Percentiles rank a stretch among this genome's conserved stretches.
Conservation (phyloP, 257 asterid species). For the Forsythia viridissima region DNA sequence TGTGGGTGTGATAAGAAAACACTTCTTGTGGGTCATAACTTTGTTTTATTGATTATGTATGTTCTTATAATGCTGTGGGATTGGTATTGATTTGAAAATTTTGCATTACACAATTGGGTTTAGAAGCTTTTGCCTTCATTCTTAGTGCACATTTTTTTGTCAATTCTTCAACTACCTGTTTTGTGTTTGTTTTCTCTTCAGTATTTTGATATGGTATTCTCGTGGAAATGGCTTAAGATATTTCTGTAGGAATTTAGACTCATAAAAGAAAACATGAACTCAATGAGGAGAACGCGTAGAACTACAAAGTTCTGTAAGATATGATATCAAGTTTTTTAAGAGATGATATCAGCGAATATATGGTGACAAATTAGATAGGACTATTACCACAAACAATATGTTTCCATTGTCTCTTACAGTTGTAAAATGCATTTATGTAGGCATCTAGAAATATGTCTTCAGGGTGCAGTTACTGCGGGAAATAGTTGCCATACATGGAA, state of each 20-base stretch:
- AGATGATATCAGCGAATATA: constrained; percentile 91
- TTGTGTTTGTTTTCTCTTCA: neutral
- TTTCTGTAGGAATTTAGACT: constrained; percentile 85
- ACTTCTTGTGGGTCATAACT: too few species aligned
- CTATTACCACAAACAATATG: constrained; percentile 9
- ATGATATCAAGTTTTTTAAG: too few species aligned
- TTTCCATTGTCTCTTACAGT: constrained; percentile 23
- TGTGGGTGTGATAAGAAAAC: too few species aligned
- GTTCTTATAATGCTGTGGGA: too few species aligned
- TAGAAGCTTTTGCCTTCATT: neutral
- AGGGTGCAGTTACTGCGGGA: constrained; percentile 75
- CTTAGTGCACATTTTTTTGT: constrained; percentile 11
- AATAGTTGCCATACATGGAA: constrained; percentile 97
- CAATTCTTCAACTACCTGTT: constrained; percentile 10
- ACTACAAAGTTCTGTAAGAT: constrained; percentile 91
- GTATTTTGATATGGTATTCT: constrained; percentile 8
- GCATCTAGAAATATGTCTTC: constrained; percentile 96
- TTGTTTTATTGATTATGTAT: too few species aligned
- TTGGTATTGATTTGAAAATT: too few species aligned
- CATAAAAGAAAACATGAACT: constrained; percentile 86
- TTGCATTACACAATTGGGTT: neutral
- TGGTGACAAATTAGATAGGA: constrained; percentile 49
- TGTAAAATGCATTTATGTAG: constrained; percentile 43
- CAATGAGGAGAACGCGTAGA: constrained; percentile 95
- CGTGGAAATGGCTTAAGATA: constrained; percentile 22